A percentile compares a stretch with the other conserved stretches of the same genome.
phyloP scores from a whole-genome alignment of 2,329 filamentous ascomycete genomes.

The Colletotrichum kahawae region DNA sequence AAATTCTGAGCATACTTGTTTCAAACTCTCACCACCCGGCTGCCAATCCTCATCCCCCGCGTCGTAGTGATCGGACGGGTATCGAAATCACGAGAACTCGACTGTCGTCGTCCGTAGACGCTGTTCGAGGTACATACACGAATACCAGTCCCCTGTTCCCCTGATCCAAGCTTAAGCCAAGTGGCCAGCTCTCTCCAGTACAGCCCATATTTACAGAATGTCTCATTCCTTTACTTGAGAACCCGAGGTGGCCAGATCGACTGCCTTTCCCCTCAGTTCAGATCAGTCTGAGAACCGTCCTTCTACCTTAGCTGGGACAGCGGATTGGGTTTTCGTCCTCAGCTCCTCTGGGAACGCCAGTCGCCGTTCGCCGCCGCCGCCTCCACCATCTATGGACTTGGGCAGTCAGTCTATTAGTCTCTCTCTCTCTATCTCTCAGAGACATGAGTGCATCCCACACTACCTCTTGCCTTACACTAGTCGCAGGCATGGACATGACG shows the following conservation, averaged over 20 bases:
- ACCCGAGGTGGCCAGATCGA: background rate
- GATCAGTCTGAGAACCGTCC: background rate
- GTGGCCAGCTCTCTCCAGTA: background rate
- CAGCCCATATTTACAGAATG: slow-evolving; percentile 8
- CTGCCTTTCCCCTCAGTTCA: background rate
- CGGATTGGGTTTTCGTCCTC: background rate
- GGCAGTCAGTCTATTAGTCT: background rate
- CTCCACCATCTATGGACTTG: slow-evolving; percentile 11
- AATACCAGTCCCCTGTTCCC: background rate
- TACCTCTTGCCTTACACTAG: slow-evolving; percentile 1
- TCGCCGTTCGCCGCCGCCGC: slow-evolving; percentile 12
- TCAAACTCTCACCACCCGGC: slow-evolving; percentile 9
- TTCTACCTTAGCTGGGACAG: background rate
- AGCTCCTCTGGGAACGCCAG: background rate
- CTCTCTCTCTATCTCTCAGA: background rate
- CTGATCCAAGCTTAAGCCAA: background rate
- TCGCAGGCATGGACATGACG: slow-evolving; percentile 9
- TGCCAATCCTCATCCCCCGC: background rate
- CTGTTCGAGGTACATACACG: background rate
- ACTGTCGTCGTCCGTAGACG: background rate
- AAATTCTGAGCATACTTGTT: slow-evolving; percentile 13
- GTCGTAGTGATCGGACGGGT: background rate
- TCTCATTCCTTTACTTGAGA: slow-evolving; percentile 16
- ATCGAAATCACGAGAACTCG: background rate
- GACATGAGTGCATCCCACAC: slow-evolving; percentile 4